Base-by-base conservation (phyloP, 768 basidiomycete genomes). In the Daedaleopsis sinensis region DNA sequence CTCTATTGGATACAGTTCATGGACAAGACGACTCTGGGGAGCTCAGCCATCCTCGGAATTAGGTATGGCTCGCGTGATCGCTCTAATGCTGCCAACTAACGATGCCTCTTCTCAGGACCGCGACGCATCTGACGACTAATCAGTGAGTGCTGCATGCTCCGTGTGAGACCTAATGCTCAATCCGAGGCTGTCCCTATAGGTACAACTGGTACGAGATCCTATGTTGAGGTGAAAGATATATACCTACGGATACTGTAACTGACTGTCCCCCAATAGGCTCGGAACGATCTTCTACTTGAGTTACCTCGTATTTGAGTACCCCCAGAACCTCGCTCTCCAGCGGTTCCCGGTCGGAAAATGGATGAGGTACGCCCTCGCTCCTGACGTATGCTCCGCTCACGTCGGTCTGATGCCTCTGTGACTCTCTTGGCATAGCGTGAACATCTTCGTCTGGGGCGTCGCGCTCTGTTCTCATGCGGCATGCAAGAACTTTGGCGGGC, bases 291-390 rank as follows among this genome's bases (percentile, higher is more conserved):
- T 90, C 70, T 91, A 90, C 66, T 70, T 91, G 52, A 83, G 85
- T 67, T 90, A 90, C 66, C 80, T 91, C 12, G 66, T 78, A 10
- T 90, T 91, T 64, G 88, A 90, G 67, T 89, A 87, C 64, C 90
- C 89, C 0, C 90, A 90, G 70, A 90, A 90, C 66, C 72, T 90
- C 10, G 86, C 83, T 0, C 76, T 91, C 6, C 89, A 91, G 64
- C 80, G 82, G 18, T 90, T 89, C 67, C 89, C 89, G 0, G 89
- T 91, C 9, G 89, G 86, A 11, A 89, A 83, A 80, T 91, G 89
- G 89, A 88, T 91, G 85, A 90, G 88, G 89, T 83, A 59, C 32
- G 76, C 58, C 13, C 19, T 38, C 51, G 32, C 39, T 32, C 21
- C 23, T 39, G 38, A 2, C n/a, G 38, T 4, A 6, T 16, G 49